Evolutionary conservation across 2,329 filamentous ascomycete species (phyloP).

Genomic region (Sordariomycetes sp.): DNA sequence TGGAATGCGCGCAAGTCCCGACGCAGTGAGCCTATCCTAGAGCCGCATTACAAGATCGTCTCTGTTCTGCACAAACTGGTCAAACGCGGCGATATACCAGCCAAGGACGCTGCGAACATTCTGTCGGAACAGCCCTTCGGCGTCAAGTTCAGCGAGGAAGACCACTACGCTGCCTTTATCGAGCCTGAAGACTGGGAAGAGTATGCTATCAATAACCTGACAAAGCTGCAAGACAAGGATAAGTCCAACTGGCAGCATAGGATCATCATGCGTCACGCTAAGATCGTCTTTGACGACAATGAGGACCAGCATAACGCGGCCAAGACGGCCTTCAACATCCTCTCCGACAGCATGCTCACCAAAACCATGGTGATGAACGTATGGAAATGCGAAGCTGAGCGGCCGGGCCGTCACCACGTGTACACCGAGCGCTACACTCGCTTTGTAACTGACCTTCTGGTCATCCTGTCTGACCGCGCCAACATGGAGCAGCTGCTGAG

Average conservation of each 20-base stretch:
- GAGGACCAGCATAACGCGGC: conserved; percentile 29
- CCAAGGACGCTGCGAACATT: conserved; percentile 40
- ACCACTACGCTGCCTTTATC: conserved; percentile 22
- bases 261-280: conserved; percentile 67
- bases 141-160: conserved; percentile 19
- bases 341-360: conserved; percentile 67
- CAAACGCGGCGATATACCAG: conserved; percentile 34
- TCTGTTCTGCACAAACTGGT: conserved; percentile 78
- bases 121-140: conserved; percentile 48
- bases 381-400: conserved; percentile 86
- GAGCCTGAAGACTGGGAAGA: conserved; percentile 50
- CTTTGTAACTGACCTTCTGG: conserved; percentile 69
- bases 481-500: conserved; percentile 73
- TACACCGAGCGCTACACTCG: conserved; percentile 82
- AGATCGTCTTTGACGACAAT: conserved; percentile 41
- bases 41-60: conserved; percentile 88
- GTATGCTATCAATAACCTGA: conserved; percentile 42
- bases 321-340: conserved; percentile 69
- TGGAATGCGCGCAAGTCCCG: conserved; percentile 38
- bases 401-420: conserved; percentile 78
- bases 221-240: conserved; percentile 57
- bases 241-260: conserved; percentile 95
- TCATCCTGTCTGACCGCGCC: conserved; percentile 63
- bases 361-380: conserved; percentile 94
- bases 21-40: conserved; percentile 68